Conservation (phyloP, 2,329 filamentous ascomycete species). For the Hypoxylon rubiginosum region DNA sequence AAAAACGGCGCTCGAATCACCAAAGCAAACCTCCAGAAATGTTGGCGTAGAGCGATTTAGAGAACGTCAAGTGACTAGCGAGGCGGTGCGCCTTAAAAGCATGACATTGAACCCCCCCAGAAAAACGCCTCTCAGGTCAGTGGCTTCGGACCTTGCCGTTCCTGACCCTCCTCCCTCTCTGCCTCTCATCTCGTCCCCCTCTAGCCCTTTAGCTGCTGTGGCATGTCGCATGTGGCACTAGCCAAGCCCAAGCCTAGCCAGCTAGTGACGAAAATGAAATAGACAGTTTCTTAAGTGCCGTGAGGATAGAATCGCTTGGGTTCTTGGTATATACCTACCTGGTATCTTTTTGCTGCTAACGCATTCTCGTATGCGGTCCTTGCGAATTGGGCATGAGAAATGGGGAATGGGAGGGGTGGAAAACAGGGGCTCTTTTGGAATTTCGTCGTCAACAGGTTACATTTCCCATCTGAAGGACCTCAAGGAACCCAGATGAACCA, state of each 20-base stretch:
- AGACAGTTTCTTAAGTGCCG: slow-evolving; percentile 24
- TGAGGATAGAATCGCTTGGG: slow-evolving; percentile 11
- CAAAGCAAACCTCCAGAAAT: slow-evolving; percentile 12
- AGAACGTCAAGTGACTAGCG: slow-evolving; percentile 37
- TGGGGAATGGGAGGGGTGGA: slow-evolving; percentile 9
- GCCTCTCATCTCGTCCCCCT: slow-evolving; percentile 7
- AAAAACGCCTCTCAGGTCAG: slow-evolving; percentile 29
- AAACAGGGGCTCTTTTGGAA: slow-evolving; percentile 26
- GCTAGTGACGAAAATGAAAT: slow-evolving; percentile 34
- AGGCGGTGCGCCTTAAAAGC: slow-evolving; percentile 39
- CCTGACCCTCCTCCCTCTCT: slow-evolving; percentile 11
- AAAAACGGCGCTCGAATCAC: slow-evolving; percentile 10
- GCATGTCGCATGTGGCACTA: slow-evolving; percentile 25
- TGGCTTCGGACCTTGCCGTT: slow-evolving; percentile 41
- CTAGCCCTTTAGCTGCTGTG: background rate
- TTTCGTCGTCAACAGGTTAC: slow-evolving; percentile 31
- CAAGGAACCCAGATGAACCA: slow-evolving; percentile 28
- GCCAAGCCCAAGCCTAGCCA: slow-evolving; percentile 13
- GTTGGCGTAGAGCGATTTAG: slow-evolving; percentile 24
- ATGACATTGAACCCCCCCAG: slow-evolving; percentile 17
- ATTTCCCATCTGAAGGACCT: slow-evolving; percentile 22
- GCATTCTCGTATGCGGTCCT: slow-evolving; percentile 27
- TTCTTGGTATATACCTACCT: slow-evolving; percentile 11
- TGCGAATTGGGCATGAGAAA: slow-evolving; percentile 12
- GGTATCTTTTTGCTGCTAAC: slow-evolving; percentile 19